Evolutionary conservation across 345 rosid species (phyloP), one percentile per base, ranked within the genome.

Genomic region (Hypericum androsaemum): DNA sequence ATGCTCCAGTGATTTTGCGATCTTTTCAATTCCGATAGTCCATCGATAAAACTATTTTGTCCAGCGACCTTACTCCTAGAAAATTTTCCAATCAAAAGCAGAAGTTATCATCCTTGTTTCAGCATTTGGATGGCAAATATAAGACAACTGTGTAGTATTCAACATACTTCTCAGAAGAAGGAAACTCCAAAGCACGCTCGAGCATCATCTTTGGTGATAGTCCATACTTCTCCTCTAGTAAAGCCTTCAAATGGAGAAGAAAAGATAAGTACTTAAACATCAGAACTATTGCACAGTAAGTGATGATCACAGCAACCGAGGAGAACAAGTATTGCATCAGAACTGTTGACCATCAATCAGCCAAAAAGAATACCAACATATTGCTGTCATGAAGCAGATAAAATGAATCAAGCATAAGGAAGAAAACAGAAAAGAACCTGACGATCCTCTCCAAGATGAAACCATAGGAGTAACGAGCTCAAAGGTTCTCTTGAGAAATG

Each of bases 401-500:
- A 22, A 22, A 22, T 22, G 32, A 22, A 22, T 22, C 32, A 22
- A 22, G 1, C 32, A 22, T 12, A 13, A 10, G 7, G 49, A 46
- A 46, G 15, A 5, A 46, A 46, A 13, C 49, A 13, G 17, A 7
- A 46, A 7, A 0, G n/a, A 22, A 90, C 96, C 89, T 72, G 72
- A 53, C 53, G 57, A 41, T 62, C 69, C 40, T 64, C 71, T 67
- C 78, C 86, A 50, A 47, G 68, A 64, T 67, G 71, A 69, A 75
- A 71, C 53, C 69, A 74, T 32, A 55, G 70, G 37, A 81, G 77
- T 60, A 92, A 36, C 72, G 73, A 67, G 73, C 89, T 84, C 44
- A 80, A 54, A 43, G 95, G 82, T 72, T 82, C 95, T 64, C 61
- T 39, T 52, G 77, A 76, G 66, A 92, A 88, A 67, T 92, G 96